Evolutionary conservation across 2,329 filamentous ascomycete genomes (phyloP), one percentile per base, ranked within the genome.

Genomic region (Calonectria leucothoes): DNA sequence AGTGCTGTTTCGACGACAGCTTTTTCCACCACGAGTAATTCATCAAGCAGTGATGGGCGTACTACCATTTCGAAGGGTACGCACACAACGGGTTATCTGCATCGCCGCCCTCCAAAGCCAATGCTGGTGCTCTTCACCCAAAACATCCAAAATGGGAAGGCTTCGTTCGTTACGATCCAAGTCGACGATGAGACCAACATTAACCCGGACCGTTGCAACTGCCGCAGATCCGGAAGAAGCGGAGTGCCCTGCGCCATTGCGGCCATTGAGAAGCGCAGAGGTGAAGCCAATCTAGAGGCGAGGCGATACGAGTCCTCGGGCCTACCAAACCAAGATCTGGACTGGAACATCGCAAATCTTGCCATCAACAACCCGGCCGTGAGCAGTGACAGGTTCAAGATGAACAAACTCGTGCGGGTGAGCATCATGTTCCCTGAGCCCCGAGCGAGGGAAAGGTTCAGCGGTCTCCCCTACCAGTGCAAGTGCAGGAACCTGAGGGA

Each of bases 191-290:
- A 81, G 14, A 83, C 81, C 10, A 74, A 78, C 8, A 77, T 83
- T 61, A 84, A 85, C 48, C 81, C 82, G 1, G 80, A 83, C 29
- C 79, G 80, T 6, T 85, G 83, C 72, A 80, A 83, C 29, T 86
- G 85, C 65, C 79, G 80, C 12, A 76, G 76, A 31, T 78, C 81
- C 0, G 79, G 77, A 15, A 72, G 61, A 31, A 79, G 80, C n/a
- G 81, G 81, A 0, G 74, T 76, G 39, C 65, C 68, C 6, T 81
- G 80, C 11, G 70, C 73, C 7, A 74, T 81, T 17, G 78, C 77
- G 0, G 72, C 79, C 11, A 78, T 84, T 7, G 82, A 84, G 69
- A 76, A 78, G 70, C 73, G 71, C 4, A 78, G 78, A n/a, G 82
- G 83, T 2, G 71, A 78, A 2, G 23, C 70, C 11, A 72, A 75